Evolutionary conservation across 2,329 filamentous ascomycete genomes (phyloP), one percentile per base, ranked within the genome.

Genomic region (Byssochlamys sp.): DNA sequence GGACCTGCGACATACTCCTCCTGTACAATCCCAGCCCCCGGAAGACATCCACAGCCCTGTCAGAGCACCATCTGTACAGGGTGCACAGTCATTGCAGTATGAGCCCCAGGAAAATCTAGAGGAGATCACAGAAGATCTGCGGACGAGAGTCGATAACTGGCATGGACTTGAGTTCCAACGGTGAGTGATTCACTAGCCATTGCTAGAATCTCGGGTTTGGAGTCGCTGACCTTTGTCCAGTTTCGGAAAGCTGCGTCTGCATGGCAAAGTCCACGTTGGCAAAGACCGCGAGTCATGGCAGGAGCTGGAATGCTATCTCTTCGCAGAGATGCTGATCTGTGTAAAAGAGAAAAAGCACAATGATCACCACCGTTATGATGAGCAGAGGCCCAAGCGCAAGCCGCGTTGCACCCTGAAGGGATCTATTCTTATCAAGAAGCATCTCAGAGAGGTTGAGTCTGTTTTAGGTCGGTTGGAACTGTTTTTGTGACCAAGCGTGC

Each of bases 281-380:
- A 99, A 99, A 75, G 94, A 99, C 73, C 91, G 91, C 64, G 82
- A 92, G 62, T 91, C 91, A 5, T 99, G 94, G 94, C 94, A 99
- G 77, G 94, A 97, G 71, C 77, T 99, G 57, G 91, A 99, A 72
- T 99, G 94, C 73, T 99, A 90, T 71, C 81, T 99, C 29, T 99
- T 99, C 69, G 90, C 88, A 3, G 94, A 99, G 76, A 99, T 99
- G 94, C 87, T 99, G 66, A 99, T 99, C 63, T 99, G 94, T 69
- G 91, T 99, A 60, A 99, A 97, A 75, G 94, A 97, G 75, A 97
- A 96, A 82, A 96, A 91, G 76, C 74, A 80, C 7, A 71, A 78
- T 9, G 66, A 72, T 52, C 70, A 66, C 60, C 79, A 84, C 55
- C 84, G 89, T 62, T 91, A 89, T 82, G 87, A 83, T n/a, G 77